phyloP scores from a whole-genome alignment of 192 early-diverging fungal genomes.

The Coemansia sp. region DNA sequence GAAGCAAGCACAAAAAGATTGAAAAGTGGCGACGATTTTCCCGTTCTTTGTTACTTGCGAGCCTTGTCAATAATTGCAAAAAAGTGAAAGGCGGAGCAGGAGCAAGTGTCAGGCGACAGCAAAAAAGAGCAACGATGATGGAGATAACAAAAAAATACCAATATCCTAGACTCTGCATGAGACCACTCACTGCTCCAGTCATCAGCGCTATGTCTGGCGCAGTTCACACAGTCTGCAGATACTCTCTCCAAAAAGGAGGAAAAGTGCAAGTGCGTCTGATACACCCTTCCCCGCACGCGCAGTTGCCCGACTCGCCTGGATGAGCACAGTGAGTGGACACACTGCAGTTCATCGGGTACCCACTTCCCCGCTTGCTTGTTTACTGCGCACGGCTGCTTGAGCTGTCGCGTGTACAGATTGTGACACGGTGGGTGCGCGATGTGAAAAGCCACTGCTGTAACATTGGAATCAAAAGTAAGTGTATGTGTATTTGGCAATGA shows the following conservation, averaged over 20 bases:
- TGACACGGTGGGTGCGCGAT: background rate
- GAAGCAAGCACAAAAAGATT: background rate
- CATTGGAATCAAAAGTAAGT: background rate
- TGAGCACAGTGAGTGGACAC: background rate
- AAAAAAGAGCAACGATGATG: background rate
- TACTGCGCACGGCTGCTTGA: background rate
- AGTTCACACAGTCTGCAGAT: conserved; percentile 1
- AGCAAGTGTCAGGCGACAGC: background rate
- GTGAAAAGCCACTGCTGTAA: background rate
- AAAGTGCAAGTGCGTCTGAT: background rate
- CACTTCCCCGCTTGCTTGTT: background rate
- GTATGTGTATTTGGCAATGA: background rate
- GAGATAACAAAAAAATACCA: too few relatives aligned
- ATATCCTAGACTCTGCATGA: background rate
- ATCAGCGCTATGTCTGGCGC: background rate
- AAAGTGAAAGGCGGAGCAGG: background rate
- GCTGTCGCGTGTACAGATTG: background rate
- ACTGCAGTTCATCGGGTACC: conserved; percentile 7
- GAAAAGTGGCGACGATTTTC: background rate
- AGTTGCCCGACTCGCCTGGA: background rate
- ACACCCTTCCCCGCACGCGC: background rate
- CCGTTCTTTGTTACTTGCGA: background rate
- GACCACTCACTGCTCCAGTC: background rate
- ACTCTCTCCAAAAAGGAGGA: background rate
- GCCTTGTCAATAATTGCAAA: background rate